Percentiles rank a stretch among this genome's conserved stretches.
Conservation (phyloP, 2,329 filamentous ascomycete species). For the Aspergillus tanneri region DNA sequence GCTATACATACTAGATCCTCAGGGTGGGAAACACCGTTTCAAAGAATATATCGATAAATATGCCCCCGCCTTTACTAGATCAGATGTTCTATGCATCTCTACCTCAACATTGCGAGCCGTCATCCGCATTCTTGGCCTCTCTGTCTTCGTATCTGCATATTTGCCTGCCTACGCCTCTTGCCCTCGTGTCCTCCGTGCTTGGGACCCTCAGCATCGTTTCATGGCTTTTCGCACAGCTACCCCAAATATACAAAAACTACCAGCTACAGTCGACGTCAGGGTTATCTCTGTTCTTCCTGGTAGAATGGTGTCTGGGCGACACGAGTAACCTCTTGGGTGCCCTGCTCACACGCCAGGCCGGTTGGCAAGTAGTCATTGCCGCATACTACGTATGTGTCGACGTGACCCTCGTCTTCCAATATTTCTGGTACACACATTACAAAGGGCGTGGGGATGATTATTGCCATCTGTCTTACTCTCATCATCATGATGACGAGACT, state of each 20-base stretch:
- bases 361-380: constrained; percentile 66
- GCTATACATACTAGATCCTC: too few species aligned
- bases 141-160: constrained; percentile 61
- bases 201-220: constrained; percentile 63
- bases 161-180: constrained; percentile 64
- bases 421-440: constrained; percentile 64
- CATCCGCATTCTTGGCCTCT: constrained; percentile 55
- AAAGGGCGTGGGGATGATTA: constrained; percentile 49
- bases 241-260: constrained; percentile 69
- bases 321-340: constrained; percentile 63
- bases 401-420: constrained; percentile 61
- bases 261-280: constrained; percentile 63
- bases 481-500: constrained; percentile 29
- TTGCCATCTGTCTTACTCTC: constrained; percentile 26
- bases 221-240: constrained; percentile 68
- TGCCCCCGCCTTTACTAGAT: constrained; percentile 34
- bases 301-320: constrained; percentile 66
- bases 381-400: constrained; percentile 67
- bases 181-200: constrained; percentile 60
- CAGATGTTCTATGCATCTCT: constrained; percentile 37
- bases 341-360: constrained; percentile 62
- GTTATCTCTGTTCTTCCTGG: constrained; percentile 63
- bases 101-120: constrained; percentile 61
- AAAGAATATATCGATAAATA: constrained; percentile 13
- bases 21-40: not conserved